These are phyloP conservation scores for Phoenix dactylifera DNA, from an alignment of 176 grass and related monocot genomes.

Conservation along the genomic window DNA sequence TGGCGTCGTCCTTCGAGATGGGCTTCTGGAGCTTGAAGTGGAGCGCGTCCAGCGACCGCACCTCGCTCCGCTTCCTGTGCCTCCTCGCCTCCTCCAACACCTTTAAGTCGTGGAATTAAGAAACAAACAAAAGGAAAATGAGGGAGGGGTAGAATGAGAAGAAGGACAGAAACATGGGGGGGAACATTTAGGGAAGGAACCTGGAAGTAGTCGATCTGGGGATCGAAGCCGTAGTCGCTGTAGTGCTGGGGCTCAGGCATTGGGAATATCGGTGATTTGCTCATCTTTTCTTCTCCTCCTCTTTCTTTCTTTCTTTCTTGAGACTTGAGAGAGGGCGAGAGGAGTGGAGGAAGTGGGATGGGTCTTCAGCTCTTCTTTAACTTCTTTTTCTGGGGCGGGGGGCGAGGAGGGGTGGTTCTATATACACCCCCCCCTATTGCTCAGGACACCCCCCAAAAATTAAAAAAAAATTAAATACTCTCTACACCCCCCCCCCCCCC, in stretches of 20 bases:
- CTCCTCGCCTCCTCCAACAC: constrained; percentile 17
- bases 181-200: not conserved
- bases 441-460: too few relatives aligned
- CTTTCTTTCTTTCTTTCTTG: too few relatives aligned
- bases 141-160: not conserved
- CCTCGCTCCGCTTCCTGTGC: not conserved
- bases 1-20: constrained; percentile 24
- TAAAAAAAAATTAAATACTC: too few relatives aligned
- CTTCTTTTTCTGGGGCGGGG: too few relatives aligned
- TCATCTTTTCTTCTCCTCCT: too few relatives aligned
- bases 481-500: too few relatives aligned
- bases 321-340: too few relatives aligned
- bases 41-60: constrained; percentile 16
- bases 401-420: too few relatives aligned
- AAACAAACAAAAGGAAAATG: not conserved
- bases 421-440: too few relatives aligned
- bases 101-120: not conserved
- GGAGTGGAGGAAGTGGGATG: too few relatives aligned
- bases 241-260: constrained; percentile 11
- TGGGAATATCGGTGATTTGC: not conserved
- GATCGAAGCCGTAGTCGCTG: constrained; percentile 46
- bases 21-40: constrained; percentile 45
- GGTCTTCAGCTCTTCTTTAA: too few relatives aligned
- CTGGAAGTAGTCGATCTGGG: constrained; percentile 25
- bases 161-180: not conserved